Evolutionary conservation across 306 rosid genomes (phyloP).

Genomic region (Carpinus fangiana): DNA sequence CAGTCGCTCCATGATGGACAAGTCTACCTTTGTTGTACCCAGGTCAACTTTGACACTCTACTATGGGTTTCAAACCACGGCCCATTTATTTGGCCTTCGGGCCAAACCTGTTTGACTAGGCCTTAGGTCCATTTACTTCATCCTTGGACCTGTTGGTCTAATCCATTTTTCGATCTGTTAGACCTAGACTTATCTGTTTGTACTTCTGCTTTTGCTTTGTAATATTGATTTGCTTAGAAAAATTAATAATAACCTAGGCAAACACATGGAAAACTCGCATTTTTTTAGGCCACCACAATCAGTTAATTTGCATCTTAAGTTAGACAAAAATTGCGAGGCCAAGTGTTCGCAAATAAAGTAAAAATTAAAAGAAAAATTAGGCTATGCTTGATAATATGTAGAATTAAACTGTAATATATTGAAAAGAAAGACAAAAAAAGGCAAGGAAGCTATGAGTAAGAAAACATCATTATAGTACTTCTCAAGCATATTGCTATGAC

Average conservation of each 20-base stretch:
- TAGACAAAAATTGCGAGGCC: not conserved
- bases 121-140: no score
- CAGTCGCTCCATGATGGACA: no score
- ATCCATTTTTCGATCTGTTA: no score
- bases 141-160: no score
- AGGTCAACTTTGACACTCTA: no score
- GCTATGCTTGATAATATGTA: not conserved
- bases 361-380: not conserved
- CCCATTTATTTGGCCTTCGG: no score
- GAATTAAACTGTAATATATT: not conserved
- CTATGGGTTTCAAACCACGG: no score
- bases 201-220: no score
- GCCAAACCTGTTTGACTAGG: no score
- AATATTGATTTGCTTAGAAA: no score
- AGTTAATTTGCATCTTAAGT: not conserved
- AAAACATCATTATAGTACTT: not conserved
- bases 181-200: no score
- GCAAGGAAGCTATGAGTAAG: not conserved
- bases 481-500: not conserved
- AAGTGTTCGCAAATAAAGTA: not conserved
- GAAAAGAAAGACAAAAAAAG: not conserved
- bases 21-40: no score
- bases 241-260: not conserved
- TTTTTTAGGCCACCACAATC: not conserved
- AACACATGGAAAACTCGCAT: not conserved